phyloP scores from a whole-genome alignment of 495 filamentous ascomycete genomes.

The Terfezia boudieri region DNA sequence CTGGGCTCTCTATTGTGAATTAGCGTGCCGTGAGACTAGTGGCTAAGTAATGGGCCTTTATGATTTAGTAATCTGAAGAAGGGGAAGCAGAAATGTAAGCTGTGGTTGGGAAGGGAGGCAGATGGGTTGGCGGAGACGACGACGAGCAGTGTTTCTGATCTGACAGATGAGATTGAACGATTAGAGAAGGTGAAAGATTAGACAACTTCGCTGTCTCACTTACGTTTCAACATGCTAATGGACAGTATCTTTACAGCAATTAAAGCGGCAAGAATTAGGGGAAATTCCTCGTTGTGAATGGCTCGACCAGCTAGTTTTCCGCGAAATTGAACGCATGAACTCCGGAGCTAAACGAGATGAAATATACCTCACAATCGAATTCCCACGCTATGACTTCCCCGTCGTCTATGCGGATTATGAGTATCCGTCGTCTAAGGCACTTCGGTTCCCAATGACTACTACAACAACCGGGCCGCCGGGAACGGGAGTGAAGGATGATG shows the following conservation, averaged over 20 bases:
- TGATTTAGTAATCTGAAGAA: slow-evolving; percentile 42
- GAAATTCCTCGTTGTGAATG: slow-evolving; percentile 82
- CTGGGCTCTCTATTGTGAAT: no score
- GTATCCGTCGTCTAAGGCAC: slow-evolving; percentile 39
- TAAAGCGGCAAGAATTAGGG: slow-evolving; percentile 97
- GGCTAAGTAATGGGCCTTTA: no score
- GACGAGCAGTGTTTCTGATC: slow-evolving; percentile 34
- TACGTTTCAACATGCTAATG: neutral
- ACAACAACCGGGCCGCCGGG: slow-evolving; percentile 35
- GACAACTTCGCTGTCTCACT: neutral
- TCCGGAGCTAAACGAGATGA: slow-evolving; percentile 10
- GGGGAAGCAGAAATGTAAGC: slow-evolving; percentile 72
- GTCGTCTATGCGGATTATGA: slow-evolving; percentile 88
- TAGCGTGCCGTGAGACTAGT: neutral
- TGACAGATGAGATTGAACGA: slow-evolving; percentile 27
- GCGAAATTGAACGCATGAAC: slow-evolving; percentile 39
- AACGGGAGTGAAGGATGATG: slow-evolving; percentile 50
- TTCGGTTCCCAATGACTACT: slow-evolving; percentile 29
- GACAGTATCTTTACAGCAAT: slow-evolving; percentile 27
- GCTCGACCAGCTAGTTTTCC: slow-evolving; percentile 84
- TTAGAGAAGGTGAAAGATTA: slow-evolving; percentile 14
- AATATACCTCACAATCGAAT: slow-evolving; percentile 54
- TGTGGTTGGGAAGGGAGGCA: slow-evolving; percentile 61
- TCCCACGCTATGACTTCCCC: slow-evolving; percentile 88
- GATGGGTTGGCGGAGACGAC: slow-evolving; percentile 65